Conservation (phyloP, 805 yeast species). For the Zygosaccharomyces siamensis region DNA sequence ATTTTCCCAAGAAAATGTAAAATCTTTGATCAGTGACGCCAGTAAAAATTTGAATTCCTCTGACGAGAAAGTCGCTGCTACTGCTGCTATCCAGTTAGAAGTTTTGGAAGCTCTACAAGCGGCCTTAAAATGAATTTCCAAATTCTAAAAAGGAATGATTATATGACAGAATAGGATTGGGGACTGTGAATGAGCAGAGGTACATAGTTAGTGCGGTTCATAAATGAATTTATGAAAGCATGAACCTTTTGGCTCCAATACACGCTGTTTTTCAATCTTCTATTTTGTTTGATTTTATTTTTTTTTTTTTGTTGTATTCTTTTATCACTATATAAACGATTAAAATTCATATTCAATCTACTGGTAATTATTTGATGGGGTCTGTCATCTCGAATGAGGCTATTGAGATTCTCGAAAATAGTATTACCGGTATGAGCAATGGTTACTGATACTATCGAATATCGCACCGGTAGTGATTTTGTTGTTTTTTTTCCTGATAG, state of each 20-base stretch:
- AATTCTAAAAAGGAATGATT: background rate
- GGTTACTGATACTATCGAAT: background rate
- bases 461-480: background rate
- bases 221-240: background rate
- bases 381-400: background rate
- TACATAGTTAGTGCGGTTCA: background rate
- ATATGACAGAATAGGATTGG: background rate
- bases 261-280: background rate
- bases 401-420: background rate
- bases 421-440: background rate
- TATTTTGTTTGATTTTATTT: background rate
- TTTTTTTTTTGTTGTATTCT: background rate
- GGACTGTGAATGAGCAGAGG: background rate
- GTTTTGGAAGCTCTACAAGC: conserved; percentile 88
- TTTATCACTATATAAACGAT: conserved; percentile 1
- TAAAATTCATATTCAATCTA: conserved; percentile 4
- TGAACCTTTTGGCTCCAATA: background rate
- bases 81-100: conserved; percentile 92
- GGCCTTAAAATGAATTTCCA: conserved; percentile 26
- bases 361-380: background rate
- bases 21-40: conserved; percentile 82
- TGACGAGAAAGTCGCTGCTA: conserved; percentile 86
- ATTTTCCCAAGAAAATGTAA: conserved; percentile 75
- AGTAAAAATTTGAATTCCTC: conserved; percentile 82
- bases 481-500: background rate